Evolutionary conservation across 2,329 filamentous ascomycete species (phyloP).

Genomic region (Xylariaceae sp.): DNA sequence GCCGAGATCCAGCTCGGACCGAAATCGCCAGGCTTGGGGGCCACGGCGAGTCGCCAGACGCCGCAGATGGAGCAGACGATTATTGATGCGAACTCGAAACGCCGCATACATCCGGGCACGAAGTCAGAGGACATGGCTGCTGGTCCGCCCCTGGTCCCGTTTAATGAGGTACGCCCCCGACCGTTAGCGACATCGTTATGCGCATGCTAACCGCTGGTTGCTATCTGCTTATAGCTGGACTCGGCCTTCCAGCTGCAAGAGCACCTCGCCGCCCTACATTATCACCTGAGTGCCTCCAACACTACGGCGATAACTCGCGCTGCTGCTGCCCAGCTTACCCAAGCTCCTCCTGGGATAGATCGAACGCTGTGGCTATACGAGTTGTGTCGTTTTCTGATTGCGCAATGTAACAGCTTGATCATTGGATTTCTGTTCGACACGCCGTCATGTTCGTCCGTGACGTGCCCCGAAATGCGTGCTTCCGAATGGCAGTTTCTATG

Average conservation of each 20-base stretch:
- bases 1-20: conserved; percentile 89
- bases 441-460: conserved; percentile 80
- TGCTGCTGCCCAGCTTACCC: conserved; percentile 69
- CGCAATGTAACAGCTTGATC: conserved; percentile 88
- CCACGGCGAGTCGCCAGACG: conserved; percentile 48
- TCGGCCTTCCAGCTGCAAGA: conserved; percentile 97
- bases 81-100: conserved; percentile 67
- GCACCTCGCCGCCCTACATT: conserved; percentile 88
- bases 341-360: conserved; percentile 75
- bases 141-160: conserved; percentile 79
- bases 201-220: conserved; percentile 10
- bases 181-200: background rate
- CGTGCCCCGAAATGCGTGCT: conserved; percentile 96
- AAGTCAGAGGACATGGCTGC: conserved; percentile 89
- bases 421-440: conserved; percentile 88
- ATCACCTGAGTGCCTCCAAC: conserved; percentile 65
- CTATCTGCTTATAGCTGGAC: conserved; percentile 61
- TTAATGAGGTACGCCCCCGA: conserved; percentile 63
- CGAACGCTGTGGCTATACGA: conserved; percentile 95
- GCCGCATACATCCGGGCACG: conserved; percentile 88
- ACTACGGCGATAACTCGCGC: conserved; percentile 69
- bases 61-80: conserved; percentile 59
- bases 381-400: conserved; percentile 90
- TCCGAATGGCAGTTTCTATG: conserved; percentile 99
- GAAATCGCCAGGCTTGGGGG: conserved; percentile 55